A percentile compares a stretch with the other conserved stretches of the same genome.
Conservation (phyloP, 768 basidiomycete species). For the Tubosaeta sp. region DNA sequence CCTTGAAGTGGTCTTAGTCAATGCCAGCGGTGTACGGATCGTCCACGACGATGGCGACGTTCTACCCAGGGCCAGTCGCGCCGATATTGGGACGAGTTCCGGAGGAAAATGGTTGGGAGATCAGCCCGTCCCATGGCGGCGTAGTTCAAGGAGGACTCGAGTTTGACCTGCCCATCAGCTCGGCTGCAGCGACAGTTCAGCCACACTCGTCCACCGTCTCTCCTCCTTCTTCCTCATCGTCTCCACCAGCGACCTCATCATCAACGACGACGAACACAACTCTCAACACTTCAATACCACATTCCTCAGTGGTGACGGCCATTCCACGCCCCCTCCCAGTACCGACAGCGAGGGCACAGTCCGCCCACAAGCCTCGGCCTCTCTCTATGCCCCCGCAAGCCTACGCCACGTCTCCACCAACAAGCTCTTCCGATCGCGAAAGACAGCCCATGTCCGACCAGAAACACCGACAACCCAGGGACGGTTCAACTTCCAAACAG, state of each 20-base stretch:
- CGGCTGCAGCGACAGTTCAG: slow-evolving; percentile 17
- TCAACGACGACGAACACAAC: slow-evolving; percentile 8
- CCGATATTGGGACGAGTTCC: slow-evolving; percentile 45
- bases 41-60: slow-evolving; percentile 23
- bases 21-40: slow-evolving; percentile 7
- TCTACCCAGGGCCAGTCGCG: slow-evolving; percentile 50
- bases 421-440: slow-evolving; percentile 31
- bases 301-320: slow-evolving; percentile 24
- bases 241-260: slow-evolving; percentile 7
- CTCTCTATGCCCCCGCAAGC: slow-evolving; percentile 74
- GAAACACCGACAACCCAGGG: slow-evolving; percentile 28
- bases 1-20: slow-evolving; percentile 16
- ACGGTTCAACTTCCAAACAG: slow-evolving; percentile 33
- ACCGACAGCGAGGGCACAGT: slow-evolving; percentile 17
- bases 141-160: slow-evolving; percentile 52
- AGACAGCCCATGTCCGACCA: slow-evolving; percentile 26
- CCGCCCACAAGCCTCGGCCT: slow-evolving; percentile 48
- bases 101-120: slow-evolving; percentile 42
- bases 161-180: slow-evolving; percentile 54
- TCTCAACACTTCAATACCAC: slow-evolving; percentile 1
- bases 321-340: slow-evolving; percentile 33
- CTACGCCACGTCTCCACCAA: slow-evolving; percentile 32
- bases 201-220: slow-evolving; percentile 21
- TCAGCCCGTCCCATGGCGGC: slow-evolving; percentile 51
- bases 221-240: slow-evolving; percentile 11